Conservation (phyloP, 495 filamentous ascomycete species). For the Trichoderma parareesei region DNA sequence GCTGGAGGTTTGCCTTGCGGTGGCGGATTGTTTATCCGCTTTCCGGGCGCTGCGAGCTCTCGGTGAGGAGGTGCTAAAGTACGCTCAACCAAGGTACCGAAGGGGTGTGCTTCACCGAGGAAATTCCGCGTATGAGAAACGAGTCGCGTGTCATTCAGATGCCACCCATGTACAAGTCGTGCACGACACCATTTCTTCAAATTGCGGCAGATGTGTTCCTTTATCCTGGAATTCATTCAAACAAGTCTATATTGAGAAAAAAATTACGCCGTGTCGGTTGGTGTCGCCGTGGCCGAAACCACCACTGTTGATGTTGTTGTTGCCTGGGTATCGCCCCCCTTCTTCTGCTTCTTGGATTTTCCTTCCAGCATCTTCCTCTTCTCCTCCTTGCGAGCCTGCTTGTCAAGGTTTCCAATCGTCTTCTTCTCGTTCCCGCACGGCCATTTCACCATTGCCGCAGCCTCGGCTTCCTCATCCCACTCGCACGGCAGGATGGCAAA, state of each 20-base stretch:
- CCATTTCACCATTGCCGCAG: slow-evolving; percentile 54
- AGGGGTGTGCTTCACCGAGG: not conserved
- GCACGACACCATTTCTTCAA: no score
- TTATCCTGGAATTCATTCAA: no score
- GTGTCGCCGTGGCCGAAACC: not conserved
- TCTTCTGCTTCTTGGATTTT: slow-evolving; percentile 21
- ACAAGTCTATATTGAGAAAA: no score
- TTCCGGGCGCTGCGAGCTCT: not conserved
- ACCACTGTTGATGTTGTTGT: not conserved
- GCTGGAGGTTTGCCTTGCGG: not conserved
- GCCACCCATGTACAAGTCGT: no score
- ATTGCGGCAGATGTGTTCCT: no score
- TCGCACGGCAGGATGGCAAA: slow-evolving; percentile 83
- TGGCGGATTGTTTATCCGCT: slow-evolving; percentile 1
- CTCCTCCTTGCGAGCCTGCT: slow-evolving; percentile 40
- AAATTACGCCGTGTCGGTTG: not conserved
- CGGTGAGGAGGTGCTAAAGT: not conserved
- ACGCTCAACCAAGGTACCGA: not conserved
- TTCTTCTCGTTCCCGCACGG: slow-evolving; percentile 38
- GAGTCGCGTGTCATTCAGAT: no score
- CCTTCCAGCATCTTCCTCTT: slow-evolving; percentile 33
- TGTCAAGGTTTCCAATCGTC: slow-evolving; percentile 44
- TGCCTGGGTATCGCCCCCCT: slow-evolving; percentile 6
- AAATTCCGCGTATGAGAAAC: not conserved
- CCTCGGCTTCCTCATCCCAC: slow-evolving; percentile 80